Evolutionary conservation across 495 filamentous ascomycete genomes (phyloP), one percentile per base, ranked within the genome.

Genomic region (Trichoderma erinaceum): DNA sequence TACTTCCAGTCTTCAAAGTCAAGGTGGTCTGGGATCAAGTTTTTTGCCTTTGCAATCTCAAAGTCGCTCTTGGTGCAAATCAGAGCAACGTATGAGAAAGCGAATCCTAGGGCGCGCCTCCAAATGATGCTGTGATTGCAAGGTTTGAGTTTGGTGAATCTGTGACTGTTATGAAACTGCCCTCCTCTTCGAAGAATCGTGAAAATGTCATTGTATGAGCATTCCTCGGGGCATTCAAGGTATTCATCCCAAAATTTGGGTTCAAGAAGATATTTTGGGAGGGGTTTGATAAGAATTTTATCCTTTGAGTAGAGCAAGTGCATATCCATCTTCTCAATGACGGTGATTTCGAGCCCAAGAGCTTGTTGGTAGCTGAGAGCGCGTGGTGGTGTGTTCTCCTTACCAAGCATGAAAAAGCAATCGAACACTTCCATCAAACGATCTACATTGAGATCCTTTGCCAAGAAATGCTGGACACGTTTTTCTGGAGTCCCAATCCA

Each of bases 31-130:
- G 80, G 81, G 6, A 82, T 13, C 1, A 83, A 69, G 25, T 71
- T 52, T 18, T 71, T 61, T 2, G 70, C 68, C 11, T 74, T 66
- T 4, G 81, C 81, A 56, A 82, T 78, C 3, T 7, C 0, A 25
- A 81, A 76, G 56, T 84, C 81, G 68, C 72, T 76, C 56, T 80
- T 73, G 66, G 75, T 71, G 2, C 56, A 64, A 13, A 84, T 71
- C 13, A 83, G 72, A 1, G 72, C 69, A 32, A 72, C 68, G 71
- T 83, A 84, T 1, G 77, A 77, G 56, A 67, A 71, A 4, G 83
- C 67, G 43, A 83, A 74, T 6, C 80, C 81, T 3, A 77, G 68
- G 10, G 78, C 78, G 23, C 32, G 13, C 23, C 8, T 44, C 35
- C 64, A 43, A 13, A 41, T 32, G 32, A 23, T 52, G 23, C 23